phyloP scores from a whole-genome alignment of 2,329 filamentous ascomycete species.

The Tetracladium maxilliforme region DNA sequence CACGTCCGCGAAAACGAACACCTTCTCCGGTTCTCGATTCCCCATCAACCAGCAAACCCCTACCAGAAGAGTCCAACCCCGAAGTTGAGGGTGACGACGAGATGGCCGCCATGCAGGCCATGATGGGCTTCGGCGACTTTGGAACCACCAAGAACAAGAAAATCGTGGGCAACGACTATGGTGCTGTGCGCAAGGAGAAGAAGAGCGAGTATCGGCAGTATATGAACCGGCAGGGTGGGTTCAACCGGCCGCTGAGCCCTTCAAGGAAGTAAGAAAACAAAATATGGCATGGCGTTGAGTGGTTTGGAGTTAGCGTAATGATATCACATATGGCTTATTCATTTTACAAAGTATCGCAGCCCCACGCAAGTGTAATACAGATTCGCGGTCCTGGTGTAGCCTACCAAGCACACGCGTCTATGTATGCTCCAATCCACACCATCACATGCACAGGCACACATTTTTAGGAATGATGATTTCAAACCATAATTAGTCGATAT shows the following conservation, averaged over 20 bases:
- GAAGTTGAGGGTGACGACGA: slow-evolving; percentile 48
- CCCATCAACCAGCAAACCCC: slow-evolving; percentile 8
- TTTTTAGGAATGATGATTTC: too few relatives aligned
- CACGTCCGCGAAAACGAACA: slow-evolving; percentile 1
- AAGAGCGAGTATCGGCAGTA: slow-evolving; percentile 93
- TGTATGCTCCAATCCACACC: too few relatives aligned
- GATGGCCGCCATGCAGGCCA: slow-evolving; percentile 59
- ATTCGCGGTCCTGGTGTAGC: too few relatives aligned
- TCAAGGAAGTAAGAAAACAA: slow-evolving; percentile 10
- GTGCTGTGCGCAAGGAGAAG: slow-evolving; percentile 79
- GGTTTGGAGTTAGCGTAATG: too few relatives aligned
- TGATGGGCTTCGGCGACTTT: slow-evolving; percentile 87
- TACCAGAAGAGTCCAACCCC: slow-evolving; percentile 19
- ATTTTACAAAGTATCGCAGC: too few relatives aligned
- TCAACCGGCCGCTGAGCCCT: slow-evolving; percentile 64
- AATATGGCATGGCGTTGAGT: slow-evolving; percentile 1
- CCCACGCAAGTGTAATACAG: too few relatives aligned
- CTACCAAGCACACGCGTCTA: too few relatives aligned
- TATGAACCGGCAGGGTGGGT: slow-evolving; percentile 76
- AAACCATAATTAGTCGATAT: too few relatives aligned
- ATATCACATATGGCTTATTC: too few relatives aligned
- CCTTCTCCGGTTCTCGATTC: slow-evolving; percentile 10
- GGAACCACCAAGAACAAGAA: slow-evolving; percentile 80
- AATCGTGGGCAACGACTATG: slow-evolving; percentile 73
- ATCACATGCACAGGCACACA: too few relatives aligned